A percentile compares a stretch with the other conserved stretches of the same genome.
Evolutionary conservation across 805 yeast genomes (phyloP).

Genomic region (Candida germanica): DNA sequence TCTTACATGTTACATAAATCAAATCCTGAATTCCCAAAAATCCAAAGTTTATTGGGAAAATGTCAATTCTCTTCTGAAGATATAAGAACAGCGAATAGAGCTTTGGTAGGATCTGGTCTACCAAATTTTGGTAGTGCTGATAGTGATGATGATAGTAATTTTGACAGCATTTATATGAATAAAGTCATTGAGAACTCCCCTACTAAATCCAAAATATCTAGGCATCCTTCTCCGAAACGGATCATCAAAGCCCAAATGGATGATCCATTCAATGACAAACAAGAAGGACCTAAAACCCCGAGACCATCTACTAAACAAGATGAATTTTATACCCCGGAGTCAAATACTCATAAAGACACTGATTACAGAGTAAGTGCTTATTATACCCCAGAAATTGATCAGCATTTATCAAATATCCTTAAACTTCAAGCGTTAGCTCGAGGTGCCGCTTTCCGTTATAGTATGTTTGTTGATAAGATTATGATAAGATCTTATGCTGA

Average conservation of each 20-base stretch:
- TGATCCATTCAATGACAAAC: conserved; percentile 5
- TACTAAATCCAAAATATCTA: conserved; percentile 2
- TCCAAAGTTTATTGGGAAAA: conserved; percentile 61
- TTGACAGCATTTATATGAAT: conserved; percentile 22
- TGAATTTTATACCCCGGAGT: conserved; percentile 8
- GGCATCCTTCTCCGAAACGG: background rate
- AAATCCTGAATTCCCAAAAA: conserved; percentile 51
- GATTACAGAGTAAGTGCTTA: conserved; percentile 10
- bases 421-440: conserved; percentile 66
- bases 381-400: conserved; percentile 18
- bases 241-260: conserved; percentile 1
- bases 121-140: conserved; percentile 66
- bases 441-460: conserved; percentile 66
- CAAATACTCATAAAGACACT: conserved; percentile 4
- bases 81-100: conserved; percentile 64
- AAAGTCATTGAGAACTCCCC: conserved; percentile 18
- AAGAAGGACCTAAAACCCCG: conserved; percentile 1
- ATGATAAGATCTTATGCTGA: conserved; percentile 56
- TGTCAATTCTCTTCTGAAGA: conserved; percentile 67
- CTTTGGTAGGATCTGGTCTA: conserved; percentile 60
- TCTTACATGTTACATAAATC: conserved; percentile 66
- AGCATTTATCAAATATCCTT: conserved; percentile 30
- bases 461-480: conserved; percentile 58
- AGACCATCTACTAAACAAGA: background rate
- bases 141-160: conserved; percentile 18